Evolutionary conservation across 1,284 basidiomycete species (phyloP).

Genomic region (Irpex rosettiformis): DNA sequence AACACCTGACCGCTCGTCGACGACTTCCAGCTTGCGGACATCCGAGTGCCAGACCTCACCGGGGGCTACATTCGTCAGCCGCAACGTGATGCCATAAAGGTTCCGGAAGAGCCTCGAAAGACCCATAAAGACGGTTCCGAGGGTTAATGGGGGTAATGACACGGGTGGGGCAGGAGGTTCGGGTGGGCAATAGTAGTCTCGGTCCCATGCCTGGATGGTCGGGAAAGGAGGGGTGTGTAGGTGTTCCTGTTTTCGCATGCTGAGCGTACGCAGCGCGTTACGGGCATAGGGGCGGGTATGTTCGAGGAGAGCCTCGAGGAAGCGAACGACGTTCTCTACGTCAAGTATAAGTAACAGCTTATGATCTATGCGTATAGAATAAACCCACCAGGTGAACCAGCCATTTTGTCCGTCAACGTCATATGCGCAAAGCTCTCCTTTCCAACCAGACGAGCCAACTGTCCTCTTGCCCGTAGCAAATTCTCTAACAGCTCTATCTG

Average conservation of each 20-base stretch:
- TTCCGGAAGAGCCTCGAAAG: slow-evolving; percentile 81
- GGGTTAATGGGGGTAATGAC: slow-evolving; percentile 68
- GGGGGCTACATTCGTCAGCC: slow-evolving; percentile 59
- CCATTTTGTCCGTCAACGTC: slow-evolving; percentile 92
- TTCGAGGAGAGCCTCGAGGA: slow-evolving; percentile 75
- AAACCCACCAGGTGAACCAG: slow-evolving; percentile 73
- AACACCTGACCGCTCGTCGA: slow-evolving; percentile 82
- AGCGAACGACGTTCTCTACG: slow-evolving; percentile 83
- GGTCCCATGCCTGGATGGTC: slow-evolving; percentile 86
- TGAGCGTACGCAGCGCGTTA: slow-evolving; percentile 68
- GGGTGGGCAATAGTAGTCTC: slow-evolving; percentile 85
- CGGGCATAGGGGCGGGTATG: slow-evolving; percentile 76
- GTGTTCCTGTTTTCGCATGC: slow-evolving; percentile 71
- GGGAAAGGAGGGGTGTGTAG: slow-evolving; percentile 54
- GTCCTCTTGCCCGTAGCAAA: slow-evolving; percentile 72
- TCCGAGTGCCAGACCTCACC: slow-evolving; percentile 90
- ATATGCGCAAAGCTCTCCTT: slow-evolving; percentile 82
- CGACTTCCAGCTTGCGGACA: slow-evolving; percentile 89
- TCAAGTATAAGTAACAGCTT: not conserved
- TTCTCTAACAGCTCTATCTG: slow-evolving; percentile 74
- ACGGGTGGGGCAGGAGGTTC: slow-evolving; percentile 69
- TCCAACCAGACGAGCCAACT: slow-evolving; percentile 81
- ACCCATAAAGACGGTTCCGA: slow-evolving; percentile 85
- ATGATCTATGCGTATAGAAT: not conserved
- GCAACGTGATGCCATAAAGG: slow-evolving; percentile 85